A percentile compares a stretch with the other conserved stretches of the same genome.
Evolutionary conservation across 345 rosid genomes (phyloP).

Genomic region (Eucalyptus caleyi): DNA sequence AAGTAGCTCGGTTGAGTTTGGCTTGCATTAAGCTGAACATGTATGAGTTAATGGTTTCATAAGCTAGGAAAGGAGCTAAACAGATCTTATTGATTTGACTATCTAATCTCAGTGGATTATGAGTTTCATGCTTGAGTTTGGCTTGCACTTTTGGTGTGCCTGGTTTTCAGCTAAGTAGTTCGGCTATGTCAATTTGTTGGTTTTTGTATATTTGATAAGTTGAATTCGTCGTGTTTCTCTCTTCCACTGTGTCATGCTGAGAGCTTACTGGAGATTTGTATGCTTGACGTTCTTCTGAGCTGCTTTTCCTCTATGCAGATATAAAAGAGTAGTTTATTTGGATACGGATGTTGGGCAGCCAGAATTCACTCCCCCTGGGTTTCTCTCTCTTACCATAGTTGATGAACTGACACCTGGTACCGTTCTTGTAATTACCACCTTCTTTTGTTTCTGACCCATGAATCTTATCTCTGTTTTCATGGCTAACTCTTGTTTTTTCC

Average conservation of each 20-base stretch:
- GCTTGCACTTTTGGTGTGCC: neutral
- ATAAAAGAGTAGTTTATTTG: slow-evolving; percentile 70
- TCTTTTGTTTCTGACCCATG: neutral
- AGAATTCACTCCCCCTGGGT: slow-evolving; percentile 85
- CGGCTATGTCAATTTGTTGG: neutral
- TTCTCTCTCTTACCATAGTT: slow-evolving; percentile 68
- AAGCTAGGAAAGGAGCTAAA: neutral
- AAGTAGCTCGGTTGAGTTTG: neutral
- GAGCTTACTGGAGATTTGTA: neutral
- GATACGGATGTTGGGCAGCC: slow-evolving; percentile 97
- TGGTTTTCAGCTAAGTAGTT: neutral
- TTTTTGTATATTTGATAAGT: neutral
- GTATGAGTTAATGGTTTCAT: neutral
- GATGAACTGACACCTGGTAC: slow-evolving; percentile 58
- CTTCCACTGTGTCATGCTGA: neutral
- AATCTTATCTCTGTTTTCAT: neutral
- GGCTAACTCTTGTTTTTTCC: neutral
- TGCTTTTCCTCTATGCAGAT: slow-evolving; percentile 28
- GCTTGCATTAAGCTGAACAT: neutral
- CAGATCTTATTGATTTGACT: neutral
- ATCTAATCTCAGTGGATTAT: neutral
- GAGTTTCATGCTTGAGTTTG: neutral
- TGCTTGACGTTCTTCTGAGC: neutral
- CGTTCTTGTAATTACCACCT: neutral
- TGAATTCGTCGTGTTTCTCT: neutral